Conservation (phyloP, 352 stramenopile genomes). For the Aphanomyces invadans region DNA sequence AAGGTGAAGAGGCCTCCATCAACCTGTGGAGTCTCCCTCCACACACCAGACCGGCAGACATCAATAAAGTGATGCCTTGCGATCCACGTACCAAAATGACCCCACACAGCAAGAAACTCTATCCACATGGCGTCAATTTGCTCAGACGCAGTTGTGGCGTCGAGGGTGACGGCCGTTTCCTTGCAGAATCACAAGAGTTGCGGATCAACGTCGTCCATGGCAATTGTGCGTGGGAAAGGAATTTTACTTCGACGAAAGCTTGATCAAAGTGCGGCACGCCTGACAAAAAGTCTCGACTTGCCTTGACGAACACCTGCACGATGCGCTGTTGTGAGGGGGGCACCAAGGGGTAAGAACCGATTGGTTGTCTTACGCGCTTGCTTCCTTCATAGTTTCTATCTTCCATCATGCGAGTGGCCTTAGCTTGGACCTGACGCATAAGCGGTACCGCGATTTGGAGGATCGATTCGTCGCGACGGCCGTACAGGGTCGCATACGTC, state of each 20-base stretch:
- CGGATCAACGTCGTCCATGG: neutral
- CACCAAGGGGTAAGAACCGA: neutral
- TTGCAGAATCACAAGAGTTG: neutral
- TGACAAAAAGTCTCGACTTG: conserved; percentile 38
- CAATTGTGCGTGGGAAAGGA: neutral
- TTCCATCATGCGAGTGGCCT: conserved; percentile 30
- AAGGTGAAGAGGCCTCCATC: too few relatives aligned
- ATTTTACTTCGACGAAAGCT: conserved; percentile 32
- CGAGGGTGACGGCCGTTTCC: neutral
- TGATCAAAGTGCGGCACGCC: conserved; percentile 60
- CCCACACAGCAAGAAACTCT: conserved; percentile 54
- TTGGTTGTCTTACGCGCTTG: conserved; percentile 33
- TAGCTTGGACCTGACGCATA: conserved; percentile 28
- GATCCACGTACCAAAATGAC: conserved; percentile 37
- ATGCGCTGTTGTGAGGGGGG: neutral
- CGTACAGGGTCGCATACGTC: conserved; percentile 36
- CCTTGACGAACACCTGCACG: neutral
- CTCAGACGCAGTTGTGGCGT: conserved; percentile 18
- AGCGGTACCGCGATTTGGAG: conserved; percentile 51
- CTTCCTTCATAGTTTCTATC: conserved; percentile 45
- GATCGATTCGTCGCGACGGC: conserved; percentile 40
- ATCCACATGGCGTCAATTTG: conserved; percentile 36
- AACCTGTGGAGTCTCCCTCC: too few relatives aligned
- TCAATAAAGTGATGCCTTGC: too few relatives aligned
- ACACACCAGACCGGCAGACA: too few relatives aligned